phyloP scores from a whole-genome alignment of 73 alveolate genomes.

The Paramecium biaurelia region DNA sequence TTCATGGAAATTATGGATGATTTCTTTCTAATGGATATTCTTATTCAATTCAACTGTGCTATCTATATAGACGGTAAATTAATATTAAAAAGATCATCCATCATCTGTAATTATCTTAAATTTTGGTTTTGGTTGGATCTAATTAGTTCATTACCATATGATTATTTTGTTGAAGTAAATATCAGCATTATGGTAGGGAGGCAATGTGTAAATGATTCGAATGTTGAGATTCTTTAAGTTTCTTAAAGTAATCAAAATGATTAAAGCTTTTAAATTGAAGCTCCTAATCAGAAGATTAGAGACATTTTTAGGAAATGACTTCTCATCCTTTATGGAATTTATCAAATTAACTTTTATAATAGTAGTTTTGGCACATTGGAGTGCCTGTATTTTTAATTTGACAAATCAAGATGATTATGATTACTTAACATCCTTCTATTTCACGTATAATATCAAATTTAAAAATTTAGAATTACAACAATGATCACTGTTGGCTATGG shows the following conservation, averaged over 20 bases:
- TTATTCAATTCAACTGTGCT: conserved; percentile 38
- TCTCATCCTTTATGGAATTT: not conserved
- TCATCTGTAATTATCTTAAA: conserved; percentile 35
- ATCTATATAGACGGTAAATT: not conserved
- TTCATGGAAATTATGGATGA: conserved; percentile 28
- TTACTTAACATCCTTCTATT: conserved; percentile 66
- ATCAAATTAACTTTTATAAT: not conserved
- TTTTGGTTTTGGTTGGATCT: conserved; percentile 68
- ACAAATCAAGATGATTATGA: not conserved
- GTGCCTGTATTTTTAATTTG: conserved; percentile 20
- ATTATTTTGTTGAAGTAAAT: not conserved
- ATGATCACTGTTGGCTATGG: conserved; percentile 97
- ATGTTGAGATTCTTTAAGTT: conserved; percentile 20
- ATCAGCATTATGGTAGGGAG: not conserved
- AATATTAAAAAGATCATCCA: not conserved
- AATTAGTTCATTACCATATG: conserved; percentile 54
- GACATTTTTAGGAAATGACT: not conserved
- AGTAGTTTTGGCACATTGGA: conserved; percentile 20
- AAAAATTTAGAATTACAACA: conserved; percentile 88
- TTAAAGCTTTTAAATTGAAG: conserved; percentile 21
- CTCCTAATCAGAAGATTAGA: not conserved
- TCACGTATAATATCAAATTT: not conserved
- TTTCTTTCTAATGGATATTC: conserved; percentile 2
- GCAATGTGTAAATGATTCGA: not conserved
- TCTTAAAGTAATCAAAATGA: not conserved